Evolutionary conservation across 1,284 basidiomycete species (phyloP), one percentile per base, ranked within the genome.

Genomic region (Apiotrichum sp.): DNA sequence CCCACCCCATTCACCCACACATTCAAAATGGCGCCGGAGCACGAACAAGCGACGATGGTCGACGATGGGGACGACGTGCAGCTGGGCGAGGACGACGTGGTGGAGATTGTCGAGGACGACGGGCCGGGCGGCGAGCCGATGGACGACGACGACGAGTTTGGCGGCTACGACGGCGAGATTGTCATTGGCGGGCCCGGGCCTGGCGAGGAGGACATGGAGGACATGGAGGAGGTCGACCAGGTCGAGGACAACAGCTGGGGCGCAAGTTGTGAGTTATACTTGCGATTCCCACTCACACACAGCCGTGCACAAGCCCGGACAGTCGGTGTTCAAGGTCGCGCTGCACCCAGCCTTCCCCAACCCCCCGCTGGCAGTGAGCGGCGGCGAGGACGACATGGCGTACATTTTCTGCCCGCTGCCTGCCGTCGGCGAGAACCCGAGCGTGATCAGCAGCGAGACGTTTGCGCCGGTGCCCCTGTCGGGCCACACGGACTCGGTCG

Each of bases 361-460:
- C 35, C 84, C 88, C 53, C 85, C 88, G 2, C 79, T 98, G 36
- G 92, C 89, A 4, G 86, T 86, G 32, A 92, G 90, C 1, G 96
- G 96, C 35, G 95, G 93, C 36, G 93, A 96, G 76, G 96, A 98
- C 73, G 95, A 98, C 73, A 76, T 88, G 0, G 96, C 88, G 35
- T 97, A 91, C 77, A 83, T 99, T 66, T 99, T 92, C 62, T 72
- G 63, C 40, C 74, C 74, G 2, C 59, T 77, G 32, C 71, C 75
- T 10, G 51, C 65, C 11, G 50, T 39, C 6, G 45, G 47, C 39
- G 38, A 50, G 42, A 59, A 47, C 43, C 56, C 53, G 11, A 41
- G 53, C 10, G 50, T 50, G 46, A 63, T 57, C 52, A 58, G 50
- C 50, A 59, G 51, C 87, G 86, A 93, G 64, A 85, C 89, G 42